Evolutionary conservation across 805 yeast species (phyloP).

Genomic region (Saturnispora sanitii): DNA sequence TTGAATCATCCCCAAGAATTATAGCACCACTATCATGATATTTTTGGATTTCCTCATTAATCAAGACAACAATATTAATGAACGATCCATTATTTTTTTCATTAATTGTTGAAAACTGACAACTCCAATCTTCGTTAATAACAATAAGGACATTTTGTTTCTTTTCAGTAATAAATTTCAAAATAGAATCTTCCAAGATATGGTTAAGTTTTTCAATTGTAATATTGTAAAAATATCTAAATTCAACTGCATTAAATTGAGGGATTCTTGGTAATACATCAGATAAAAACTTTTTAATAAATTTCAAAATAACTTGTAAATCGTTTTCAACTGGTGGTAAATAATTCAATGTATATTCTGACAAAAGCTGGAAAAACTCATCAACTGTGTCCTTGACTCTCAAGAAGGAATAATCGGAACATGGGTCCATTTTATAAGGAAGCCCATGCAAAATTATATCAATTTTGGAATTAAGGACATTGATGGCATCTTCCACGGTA

Average conservation of each 20-base stretch:
- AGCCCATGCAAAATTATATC: constrained; percentile 33
- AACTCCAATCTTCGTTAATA: constrained; percentile 27
- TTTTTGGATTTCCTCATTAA: constrained; percentile 21
- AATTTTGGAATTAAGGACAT: constrained; percentile 38
- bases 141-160: constrained; percentile 26
- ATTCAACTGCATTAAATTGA: constrained; percentile 48
- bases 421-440: constrained; percentile 73
- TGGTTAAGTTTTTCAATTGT: constrained; percentile 27
- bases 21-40: constrained; percentile 20
- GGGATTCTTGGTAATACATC: constrained; percentile 55
- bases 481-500: constrained; percentile 41
- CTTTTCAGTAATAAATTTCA: constrained; percentile 23
- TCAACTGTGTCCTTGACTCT: constrained; percentile 59
- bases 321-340: constrained; percentile 61
- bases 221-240: constrained; percentile 33
- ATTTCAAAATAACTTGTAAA: constrained; percentile 44
- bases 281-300: constrained; percentile 51
- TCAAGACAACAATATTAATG: constrained; percentile 16
- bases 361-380: constrained; percentile 60
- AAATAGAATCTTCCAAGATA: constrained; percentile 21
- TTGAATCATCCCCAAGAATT: constrained; percentile 4
- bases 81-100: constrained; percentile 24
- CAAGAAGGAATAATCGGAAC: constrained; percentile 66
- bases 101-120: constrained; percentile 22
- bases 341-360: constrained; percentile 65